Percentiles rank a stretch among this genome's conserved stretches.
Conservation (phyloP, 345 rosid genomes). For the Populus davidiana region DNA sequence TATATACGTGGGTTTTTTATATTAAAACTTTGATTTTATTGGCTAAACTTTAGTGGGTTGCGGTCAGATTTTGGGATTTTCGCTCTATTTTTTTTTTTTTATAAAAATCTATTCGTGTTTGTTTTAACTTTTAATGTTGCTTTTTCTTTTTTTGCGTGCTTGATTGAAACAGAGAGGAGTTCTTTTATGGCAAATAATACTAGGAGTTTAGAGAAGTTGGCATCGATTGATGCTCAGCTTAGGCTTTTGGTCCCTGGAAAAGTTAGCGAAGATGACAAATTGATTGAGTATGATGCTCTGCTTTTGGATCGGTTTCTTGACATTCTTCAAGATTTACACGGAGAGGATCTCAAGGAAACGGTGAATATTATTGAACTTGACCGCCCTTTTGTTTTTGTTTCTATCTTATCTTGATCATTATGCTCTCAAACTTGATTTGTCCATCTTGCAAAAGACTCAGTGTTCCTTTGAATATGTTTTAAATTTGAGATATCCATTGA, state of each 20-base stretch:
- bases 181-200: constrained; percentile 40
- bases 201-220: constrained; percentile 77
- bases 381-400: not conserved
- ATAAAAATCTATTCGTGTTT: not conserved
- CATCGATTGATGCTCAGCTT: constrained; percentile 94
- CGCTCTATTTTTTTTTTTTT: not conserved
- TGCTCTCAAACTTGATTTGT: not conserved
- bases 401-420: not conserved
- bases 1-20: not conserved
- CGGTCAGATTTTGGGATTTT: constrained; percentile 12
- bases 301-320: constrained; percentile 95
- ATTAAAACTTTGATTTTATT: not conserved
- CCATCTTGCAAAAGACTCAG: not conserved
- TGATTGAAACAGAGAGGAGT: constrained; percentile 17
- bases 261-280: constrained; percentile 94
- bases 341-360: constrained; percentile 93
- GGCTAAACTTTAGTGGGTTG: constrained; percentile 13
- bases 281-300: constrained; percentile 92
- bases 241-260: constrained; percentile 72
- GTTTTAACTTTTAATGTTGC: not conserved
- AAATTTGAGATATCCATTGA: not conserved
- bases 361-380: constrained; percentile 25
- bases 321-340: constrained; percentile 90
- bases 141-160: not conserved
- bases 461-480: not conserved